Base-by-base conservation (phyloP, 768 basidiomycete species). In the Heimioporus sp. region DNA sequence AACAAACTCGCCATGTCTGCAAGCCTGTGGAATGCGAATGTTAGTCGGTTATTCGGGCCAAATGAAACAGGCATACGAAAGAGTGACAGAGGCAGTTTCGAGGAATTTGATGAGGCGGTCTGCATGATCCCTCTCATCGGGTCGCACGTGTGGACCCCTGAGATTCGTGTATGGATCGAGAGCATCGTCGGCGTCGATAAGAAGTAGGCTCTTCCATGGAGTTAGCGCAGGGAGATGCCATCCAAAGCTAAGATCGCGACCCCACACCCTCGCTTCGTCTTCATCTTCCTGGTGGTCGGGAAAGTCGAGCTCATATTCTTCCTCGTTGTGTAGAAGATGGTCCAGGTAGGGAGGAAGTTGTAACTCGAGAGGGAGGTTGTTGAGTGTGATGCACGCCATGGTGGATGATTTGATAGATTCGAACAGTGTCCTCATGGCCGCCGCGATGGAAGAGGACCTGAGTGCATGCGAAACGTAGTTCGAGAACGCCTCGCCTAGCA, bases 201-300 rank as follows among this genome's bases (percentile, higher is more conserved):
- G 77, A 7, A 98, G 71, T 15, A 98, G 66, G 19, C 91, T 88
- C 64, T 97, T 97, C 96, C 96, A 98, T 6, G 96, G 95, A 15
- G 83, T 77, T 20, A 98, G 76, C 16, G 80, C 72, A 10, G 88
- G 84, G 3, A 92, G 72, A 42, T 78, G 77, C 87, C 87, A 92
- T 3, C 89, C 89, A 49, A 83, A 74, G 58, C 77, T 67, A 67
- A 90, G 76, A 48, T 86, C 85, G 35, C 75, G 76, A 16, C 85
- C 87, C 89, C 90, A 90, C 8, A 71, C 70, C 42, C 73, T 71
- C 16, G 72, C 61, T 35, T 76, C 74, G 38, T 76, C 79, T 38
- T 80, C 80, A 42, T 84, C 80, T 17, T 80, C 80, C 20, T 75
- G 73, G 17, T 74, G 70, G 31, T 78, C 75, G 28, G 77, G 64